Percentiles rank a stretch among this genome's conserved stretches.
Conservation (phyloP, 2,329 filamentous ascomycete genomes). For the Alternaria sp. region DNA sequence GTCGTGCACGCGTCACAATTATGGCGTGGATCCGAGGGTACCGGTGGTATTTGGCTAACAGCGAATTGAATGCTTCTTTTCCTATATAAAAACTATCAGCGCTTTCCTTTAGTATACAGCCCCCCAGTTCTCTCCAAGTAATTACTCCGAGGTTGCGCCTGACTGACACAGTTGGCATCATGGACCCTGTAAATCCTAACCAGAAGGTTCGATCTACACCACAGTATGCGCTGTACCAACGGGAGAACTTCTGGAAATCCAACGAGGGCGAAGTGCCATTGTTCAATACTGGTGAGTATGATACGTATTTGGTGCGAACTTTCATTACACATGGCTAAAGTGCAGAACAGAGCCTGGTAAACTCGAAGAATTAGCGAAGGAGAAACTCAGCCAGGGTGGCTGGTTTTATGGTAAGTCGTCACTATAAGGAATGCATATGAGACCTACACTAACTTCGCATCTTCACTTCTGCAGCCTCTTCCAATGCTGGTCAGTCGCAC, state of each 20-base stretch:
- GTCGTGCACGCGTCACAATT: slow-evolving; percentile 17
- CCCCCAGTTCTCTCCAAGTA: neutral
- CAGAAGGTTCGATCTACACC: slow-evolving; percentile 60
- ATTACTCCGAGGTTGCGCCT: neutral
- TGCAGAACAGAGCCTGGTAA: slow-evolving; percentile 60
- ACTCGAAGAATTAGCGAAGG: slow-evolving; percentile 65
- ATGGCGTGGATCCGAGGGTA: slow-evolving; percentile 4
- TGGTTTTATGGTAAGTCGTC: slow-evolving; percentile 58
- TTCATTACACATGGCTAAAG: neutral
- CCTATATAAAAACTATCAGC: neutral
- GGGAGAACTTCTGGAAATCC: slow-evolving; percentile 63
- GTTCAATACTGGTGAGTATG: slow-evolving; percentile 60
- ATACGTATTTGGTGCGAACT: neutral
- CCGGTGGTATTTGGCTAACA: neutral
- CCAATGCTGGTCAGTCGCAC: slow-evolving; percentile 63
- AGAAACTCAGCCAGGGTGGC: slow-evolving; percentile 65
- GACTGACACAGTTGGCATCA: slow-evolving; percentile 17
- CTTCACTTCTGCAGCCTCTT: slow-evolving; percentile 52
- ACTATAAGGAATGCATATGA: no score
- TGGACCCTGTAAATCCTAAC: slow-evolving; percentile 63
- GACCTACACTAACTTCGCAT: no score
- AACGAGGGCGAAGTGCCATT: slow-evolving; percentile 60
- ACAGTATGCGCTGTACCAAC: slow-evolving; percentile 64
- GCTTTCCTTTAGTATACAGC: neutral
- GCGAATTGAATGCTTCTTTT: neutral